phyloP scores from a whole-genome alignment of 345 rosid species.

The Hypericum androsaemum region DNA sequence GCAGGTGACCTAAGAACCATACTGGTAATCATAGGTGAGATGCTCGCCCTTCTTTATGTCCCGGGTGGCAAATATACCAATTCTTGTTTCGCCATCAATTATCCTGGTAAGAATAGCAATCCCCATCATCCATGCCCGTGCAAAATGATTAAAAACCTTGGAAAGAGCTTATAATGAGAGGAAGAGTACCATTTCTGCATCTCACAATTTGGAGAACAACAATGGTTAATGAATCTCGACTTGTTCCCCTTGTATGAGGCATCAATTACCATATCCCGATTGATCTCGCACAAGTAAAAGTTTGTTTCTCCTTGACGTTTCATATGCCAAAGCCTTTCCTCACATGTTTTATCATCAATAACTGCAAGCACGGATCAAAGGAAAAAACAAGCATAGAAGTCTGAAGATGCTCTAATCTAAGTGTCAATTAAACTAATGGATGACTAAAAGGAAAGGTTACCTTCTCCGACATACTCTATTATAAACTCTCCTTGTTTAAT shows the following conservation, averaged over 20 bases:
- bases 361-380: slow-evolving; percentile 33
- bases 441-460: slow-evolving; percentile 28
- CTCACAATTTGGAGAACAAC: slow-evolving; percentile 88
- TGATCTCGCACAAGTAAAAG: slow-evolving; percentile 87
- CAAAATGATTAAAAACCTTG: slow-evolving; percentile 9
- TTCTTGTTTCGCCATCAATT: slow-evolving; percentile 93
- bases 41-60: slow-evolving; percentile 78
- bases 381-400: not conserved
- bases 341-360: slow-evolving; percentile 86
- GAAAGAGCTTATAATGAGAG: slow-evolving; percentile 14
- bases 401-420: not conserved
- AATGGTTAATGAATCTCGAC: slow-evolving; percentile 92
- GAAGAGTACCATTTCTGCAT: slow-evolving; percentile 89
- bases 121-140: not conserved
- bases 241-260: slow-evolving; percentile 93
- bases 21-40: slow-evolving; percentile 94
- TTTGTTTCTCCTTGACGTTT: slow-evolving; percentile 74
- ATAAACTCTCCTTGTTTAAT: slow-evolving; percentile 80
- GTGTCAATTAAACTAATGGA: not conserved
- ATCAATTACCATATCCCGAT: slow-evolving; percentile 89
- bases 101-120: slow-evolving; percentile 40
- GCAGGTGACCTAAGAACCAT: slow-evolving; percentile 26
- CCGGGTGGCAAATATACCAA: slow-evolving; percentile 76
- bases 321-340: slow-evolving; percentile 92
- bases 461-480: slow-evolving; percentile 98